These are phyloP conservation scores for Aspergillus sp. DNA, from an alignment of 2,329 filamentous ascomycete genomes.

Conservation along the genomic window DNA sequence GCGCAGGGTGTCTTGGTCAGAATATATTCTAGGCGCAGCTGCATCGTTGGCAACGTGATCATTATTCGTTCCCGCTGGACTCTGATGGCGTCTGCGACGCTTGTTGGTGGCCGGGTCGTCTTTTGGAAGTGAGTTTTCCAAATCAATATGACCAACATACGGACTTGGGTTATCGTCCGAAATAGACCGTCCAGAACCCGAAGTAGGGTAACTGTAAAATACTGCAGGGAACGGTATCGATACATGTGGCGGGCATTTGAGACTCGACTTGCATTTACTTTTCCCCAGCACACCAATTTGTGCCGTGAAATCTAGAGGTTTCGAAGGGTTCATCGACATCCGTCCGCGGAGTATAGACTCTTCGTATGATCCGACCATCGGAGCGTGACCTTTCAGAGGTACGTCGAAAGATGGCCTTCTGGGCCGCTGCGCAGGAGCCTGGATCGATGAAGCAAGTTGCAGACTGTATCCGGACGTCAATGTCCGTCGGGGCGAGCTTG, in stretches of 20 bases:
- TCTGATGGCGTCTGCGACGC: conserved; percentile 34
- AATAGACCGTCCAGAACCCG: conserved; percentile 55
- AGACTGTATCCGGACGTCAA: conserved; percentile 55
- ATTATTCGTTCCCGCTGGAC: conserved; percentile 12
- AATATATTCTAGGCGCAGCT: conserved; percentile 5
- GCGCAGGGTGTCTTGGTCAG: conserved; percentile 33
- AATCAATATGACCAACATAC: conserved; percentile 86
- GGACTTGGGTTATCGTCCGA: conserved; percentile 84
- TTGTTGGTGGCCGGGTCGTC: conserved; percentile 35
- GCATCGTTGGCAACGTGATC: conserved; percentile 8
- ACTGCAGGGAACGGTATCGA: conserved; percentile 88
- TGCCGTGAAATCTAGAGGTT: conserved; percentile 84
- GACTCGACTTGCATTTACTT: conserved; percentile 76
- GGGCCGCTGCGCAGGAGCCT: conserved; percentile 33
- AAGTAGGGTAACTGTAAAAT: conserved; percentile 84
- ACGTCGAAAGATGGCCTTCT: conserved; percentile 67
- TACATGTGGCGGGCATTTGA: conserved; percentile 84
- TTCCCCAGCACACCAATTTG: conserved; percentile 90
- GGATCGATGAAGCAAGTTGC: conserved; percentile 42
- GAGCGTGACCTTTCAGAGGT: conserved; percentile 77
- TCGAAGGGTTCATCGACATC: conserved; percentile 95
- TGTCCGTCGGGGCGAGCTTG: conserved; percentile 71
- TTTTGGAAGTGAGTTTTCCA: conserved; percentile 68
- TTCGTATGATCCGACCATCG: conserved; percentile 96
- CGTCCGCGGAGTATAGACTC: conserved; percentile 90